phyloP scores from a whole-genome alignment of 768 basidiomycete species.

The Psilocybe cubensis region DNA sequence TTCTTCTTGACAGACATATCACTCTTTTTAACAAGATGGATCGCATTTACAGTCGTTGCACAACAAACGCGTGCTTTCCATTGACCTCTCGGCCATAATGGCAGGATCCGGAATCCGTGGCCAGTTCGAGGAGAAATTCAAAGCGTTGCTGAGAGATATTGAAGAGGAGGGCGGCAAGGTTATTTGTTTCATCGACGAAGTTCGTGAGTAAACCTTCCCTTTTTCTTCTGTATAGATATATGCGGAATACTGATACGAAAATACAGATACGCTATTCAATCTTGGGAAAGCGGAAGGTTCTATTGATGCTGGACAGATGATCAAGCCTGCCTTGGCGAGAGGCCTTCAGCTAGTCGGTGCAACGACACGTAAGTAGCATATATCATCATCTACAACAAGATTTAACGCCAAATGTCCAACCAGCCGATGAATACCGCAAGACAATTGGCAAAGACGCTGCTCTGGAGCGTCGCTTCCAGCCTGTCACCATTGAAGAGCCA shows the following conservation, averaged over 20 bases:
- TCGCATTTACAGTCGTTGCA: slow-evolving; percentile 67
- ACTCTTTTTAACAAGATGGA: neutral
- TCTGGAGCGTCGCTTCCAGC: slow-evolving; percentile 89
- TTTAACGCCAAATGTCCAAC: too few species aligned
- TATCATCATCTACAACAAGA: too few species aligned
- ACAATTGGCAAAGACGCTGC: slow-evolving; percentile 93
- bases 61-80: slow-evolving; percentile 83
- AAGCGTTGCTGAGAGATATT: slow-evolving; percentile 86
- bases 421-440: slow-evolving; percentile 90
- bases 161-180: slow-evolving; percentile 83
- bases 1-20: neutral
- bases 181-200: slow-evolving; percentile 95
- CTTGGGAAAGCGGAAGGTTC: slow-evolving; percentile 92
- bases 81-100: slow-evolving; percentile 83
- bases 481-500: slow-evolving; percentile 87
- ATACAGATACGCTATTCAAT: slow-evolving; percentile 76
- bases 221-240: neutral
- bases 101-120: slow-evolving; percentile 92
- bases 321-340: slow-evolving; percentile 87
- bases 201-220: slow-evolving; percentile 60
- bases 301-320: slow-evolving; percentile 92
- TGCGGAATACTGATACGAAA: neutral
- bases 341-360: slow-evolving; percentile 90
- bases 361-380: slow-evolving; percentile 84
- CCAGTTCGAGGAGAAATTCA: slow-evolving; percentile 94